phyloP scores from a whole-genome alignment of 2,329 filamentous ascomycete species.

The Fusarium phyllophilum region DNA sequence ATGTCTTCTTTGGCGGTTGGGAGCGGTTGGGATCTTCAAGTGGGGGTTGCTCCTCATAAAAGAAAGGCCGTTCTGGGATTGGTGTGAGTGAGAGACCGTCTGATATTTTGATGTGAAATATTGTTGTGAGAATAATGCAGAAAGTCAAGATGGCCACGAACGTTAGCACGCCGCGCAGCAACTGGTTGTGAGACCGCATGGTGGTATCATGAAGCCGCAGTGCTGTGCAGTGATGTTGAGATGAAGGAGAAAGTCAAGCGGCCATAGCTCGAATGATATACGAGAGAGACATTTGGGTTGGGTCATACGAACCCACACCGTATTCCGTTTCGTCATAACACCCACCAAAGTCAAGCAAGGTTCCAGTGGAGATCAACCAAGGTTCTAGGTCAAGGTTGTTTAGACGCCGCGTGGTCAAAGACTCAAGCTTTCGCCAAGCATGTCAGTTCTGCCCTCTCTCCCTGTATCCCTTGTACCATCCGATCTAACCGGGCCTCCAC shows the following conservation, averaged over 20 bases:
- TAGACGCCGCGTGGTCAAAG: slow-evolving; percentile 3
- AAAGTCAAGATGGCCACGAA: slow-evolving; percentile 14
- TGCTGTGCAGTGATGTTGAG: not conserved
- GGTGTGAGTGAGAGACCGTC: slow-evolving; percentile 14
- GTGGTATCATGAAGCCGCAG: not conserved
- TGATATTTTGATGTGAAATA: slow-evolving; percentile 23
- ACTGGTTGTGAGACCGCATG: slow-evolving; percentile 20
- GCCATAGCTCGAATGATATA: slow-evolving; percentile 6
- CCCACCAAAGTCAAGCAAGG: not conserved
- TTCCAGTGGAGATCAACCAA: not conserved
- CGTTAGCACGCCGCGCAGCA: slow-evolving; percentile 18
- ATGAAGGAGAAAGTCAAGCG: not conserved
- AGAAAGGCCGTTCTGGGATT: slow-evolving; percentile 21
- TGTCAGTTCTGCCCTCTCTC: not conserved
- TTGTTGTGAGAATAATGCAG: slow-evolving; percentile 8
- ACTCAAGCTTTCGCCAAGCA: slow-evolving; percentile 32
- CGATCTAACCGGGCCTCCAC: slow-evolving; percentile 23
- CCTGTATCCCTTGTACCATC: slow-evolving; percentile 3
- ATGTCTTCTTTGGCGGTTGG: not conserved
- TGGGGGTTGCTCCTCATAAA: slow-evolving; percentile 22
- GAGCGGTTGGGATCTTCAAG: not conserved
- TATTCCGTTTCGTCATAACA: slow-evolving; percentile 7
- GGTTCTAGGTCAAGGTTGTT: not conserved
- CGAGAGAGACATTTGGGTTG: not conserved
- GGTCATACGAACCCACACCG: not conserved